A percentile compares a stretch with the other conserved stretches of the same genome.
phyloP scores from a whole-genome alignment of 257 asterid genomes.

The Petunia secreta region DNA sequence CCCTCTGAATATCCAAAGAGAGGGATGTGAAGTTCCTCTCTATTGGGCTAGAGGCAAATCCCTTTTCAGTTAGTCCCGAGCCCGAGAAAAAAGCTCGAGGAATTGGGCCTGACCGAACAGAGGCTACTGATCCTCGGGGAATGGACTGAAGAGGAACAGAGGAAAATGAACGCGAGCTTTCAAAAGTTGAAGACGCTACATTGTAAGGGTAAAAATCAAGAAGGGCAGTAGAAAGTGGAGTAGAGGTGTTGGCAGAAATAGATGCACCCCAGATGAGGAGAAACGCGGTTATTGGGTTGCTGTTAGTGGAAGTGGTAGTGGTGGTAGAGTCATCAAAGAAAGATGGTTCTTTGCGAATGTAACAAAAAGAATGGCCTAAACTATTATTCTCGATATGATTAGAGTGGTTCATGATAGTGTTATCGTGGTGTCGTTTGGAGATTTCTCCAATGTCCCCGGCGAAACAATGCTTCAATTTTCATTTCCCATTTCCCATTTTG shows the following conservation, averaged over 20 bases:
- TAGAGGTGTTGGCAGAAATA: constrained; percentile 75
- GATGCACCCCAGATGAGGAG: constrained; percentile 52
- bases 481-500: constrained; percentile 71
- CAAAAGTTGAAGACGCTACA: constrained; percentile 78
- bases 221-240: constrained; percentile 65
- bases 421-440: constrained; percentile 66
- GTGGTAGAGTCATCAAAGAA: constrained; percentile 46
- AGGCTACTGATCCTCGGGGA: constrained; percentile 39
- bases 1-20: constrained; percentile 72
- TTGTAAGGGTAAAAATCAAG: constrained; percentile 40
- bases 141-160: constrained; percentile 78
- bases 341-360: constrained; percentile 60
- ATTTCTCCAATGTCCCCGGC: constrained; percentile 78
- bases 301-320: constrained; percentile 37
- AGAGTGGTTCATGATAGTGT: constrained; percentile 37
- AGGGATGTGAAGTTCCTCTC: constrained; percentile 78
- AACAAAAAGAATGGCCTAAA: constrained; percentile 82
- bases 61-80: constrained; percentile 74
- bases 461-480: constrained; percentile 60
- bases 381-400: constrained; percentile 64
- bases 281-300: neutral
- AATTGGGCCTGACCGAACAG: constrained; percentile 65
- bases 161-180: constrained; percentile 80
- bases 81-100: constrained; percentile 39
- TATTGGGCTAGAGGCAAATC: constrained; percentile 82